Percentiles rank a stretch among this genome's conserved stretches.
Conservation (phyloP, 2,329 filamentous ascomycete genomes). For the Bipolaris cookei region DNA sequence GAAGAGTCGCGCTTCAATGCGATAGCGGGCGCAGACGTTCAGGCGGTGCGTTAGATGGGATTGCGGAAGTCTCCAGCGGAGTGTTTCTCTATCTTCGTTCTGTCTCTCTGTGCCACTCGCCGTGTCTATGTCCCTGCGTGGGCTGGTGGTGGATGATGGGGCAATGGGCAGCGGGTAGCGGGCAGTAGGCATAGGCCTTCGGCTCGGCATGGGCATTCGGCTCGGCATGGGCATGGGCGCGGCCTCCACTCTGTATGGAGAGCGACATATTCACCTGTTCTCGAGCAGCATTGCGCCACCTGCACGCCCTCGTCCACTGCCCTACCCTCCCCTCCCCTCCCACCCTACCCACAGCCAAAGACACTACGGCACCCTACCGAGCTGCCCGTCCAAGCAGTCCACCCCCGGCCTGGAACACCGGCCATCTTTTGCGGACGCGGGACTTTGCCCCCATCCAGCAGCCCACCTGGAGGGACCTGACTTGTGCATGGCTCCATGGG, state of each 20-base stretch:
- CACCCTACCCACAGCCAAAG: background rate
- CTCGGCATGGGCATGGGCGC: constrained; percentile 1
- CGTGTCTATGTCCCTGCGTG: too few species aligned
- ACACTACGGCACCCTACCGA: constrained; percentile 13
- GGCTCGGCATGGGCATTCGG: background rate
- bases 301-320: constrained; percentile 8
- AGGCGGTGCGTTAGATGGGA: background rate
- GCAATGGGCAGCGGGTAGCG: background rate
- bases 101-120: background rate
- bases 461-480: background rate
- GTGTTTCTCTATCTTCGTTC: background rate
- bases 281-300: constrained; percentile 16
- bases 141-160: background rate
- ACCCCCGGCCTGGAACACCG: constrained; percentile 5
- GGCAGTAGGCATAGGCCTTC: background rate
- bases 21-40: background rate
- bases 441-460: constrained; percentile 1
- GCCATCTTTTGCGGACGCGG: background rate
- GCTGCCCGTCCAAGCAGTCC: background rate
- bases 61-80: background rate
- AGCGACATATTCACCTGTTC: constrained; percentile 13
- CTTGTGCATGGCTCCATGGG: background rate
- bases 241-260: constrained; percentile 17
- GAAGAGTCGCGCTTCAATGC: background rate
- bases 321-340: background rate